Base-by-base conservation (phyloP, 176 grass and related monocot species). In the Ananas comosus region DNA sequence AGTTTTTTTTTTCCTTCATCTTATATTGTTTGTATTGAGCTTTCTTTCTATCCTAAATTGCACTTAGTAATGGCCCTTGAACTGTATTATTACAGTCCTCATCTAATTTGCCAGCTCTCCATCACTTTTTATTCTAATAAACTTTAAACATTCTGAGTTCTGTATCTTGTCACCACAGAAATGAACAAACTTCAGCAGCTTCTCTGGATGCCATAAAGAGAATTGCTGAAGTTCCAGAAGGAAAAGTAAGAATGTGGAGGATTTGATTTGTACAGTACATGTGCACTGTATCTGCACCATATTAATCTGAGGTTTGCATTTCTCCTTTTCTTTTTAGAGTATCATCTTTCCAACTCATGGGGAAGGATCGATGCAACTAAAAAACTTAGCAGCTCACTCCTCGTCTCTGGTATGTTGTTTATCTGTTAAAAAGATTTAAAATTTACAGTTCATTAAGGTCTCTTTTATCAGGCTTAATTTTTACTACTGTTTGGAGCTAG, bases 271-370 rank as follows among this genome's bases (percentile, higher is more conserved):
- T 7, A 42, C 33, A 42, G 4, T 42, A 42, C 4, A 42, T 42
- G 33, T 42, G 5, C 4, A 42, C 33, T 42, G 16, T 12, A 65
- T 70, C 0, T 6, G 18, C 72, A 13, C 16, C 49, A 13, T 49
- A 64, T 17, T 68, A 70, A 65, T 58, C 19, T 42, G 33, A 42
- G 33, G 13, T 47, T 19, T 50, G 22, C 7, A 51, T 74, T 54
- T 64, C 64, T 74, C 21, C 9, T 65, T 80, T 69, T 72, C 3
- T 63, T 59, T 72, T 80, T 76, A 97, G 94, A 75, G 77, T 70
- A 81, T 93, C 64, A 87, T 99, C 84, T 99, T 99, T 83, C 82
- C 86, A 75, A 57, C 77, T 47, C 51, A 67, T 75, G 72, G 82
- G 51, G 82, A 86, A 82, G 80, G 78, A 48, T 78, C 81, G 24